phyloP scores from a whole-genome alignment of 75 land plant genomes.

The Sequoia sempervirens region DNA sequence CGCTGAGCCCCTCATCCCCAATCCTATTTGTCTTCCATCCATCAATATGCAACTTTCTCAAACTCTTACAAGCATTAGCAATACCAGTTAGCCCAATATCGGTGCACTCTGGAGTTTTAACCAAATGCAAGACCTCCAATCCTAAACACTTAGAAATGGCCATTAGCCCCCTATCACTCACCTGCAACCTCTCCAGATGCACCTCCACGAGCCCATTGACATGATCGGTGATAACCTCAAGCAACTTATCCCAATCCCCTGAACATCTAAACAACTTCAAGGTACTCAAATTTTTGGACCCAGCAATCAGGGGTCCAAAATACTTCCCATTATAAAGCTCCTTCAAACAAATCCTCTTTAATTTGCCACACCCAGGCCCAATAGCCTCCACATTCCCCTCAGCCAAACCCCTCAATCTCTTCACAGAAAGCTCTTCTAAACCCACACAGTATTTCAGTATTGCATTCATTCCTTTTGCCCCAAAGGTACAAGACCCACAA shows the following conservation, averaged over 20 bases:
- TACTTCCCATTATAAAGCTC: constrained; percentile 77
- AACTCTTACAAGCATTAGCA: constrained; percentile 53
- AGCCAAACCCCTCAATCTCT: constrained; percentile 59
- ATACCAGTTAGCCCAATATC: constrained; percentile 54
- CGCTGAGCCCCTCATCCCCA: constrained; percentile 72
- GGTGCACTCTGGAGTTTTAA: constrained; percentile 87
- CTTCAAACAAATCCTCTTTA: constrained; percentile 62
- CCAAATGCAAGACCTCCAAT: constrained; percentile 77
- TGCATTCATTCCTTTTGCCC: constrained; percentile 65
- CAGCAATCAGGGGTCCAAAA: constrained; percentile 66
- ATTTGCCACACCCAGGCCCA: constrained; percentile 39
- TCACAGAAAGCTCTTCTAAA: constrained; percentile 81
- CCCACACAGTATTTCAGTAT: constrained; percentile 42
- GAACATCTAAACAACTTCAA: constrained; percentile 61
- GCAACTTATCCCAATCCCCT: constrained; percentile 77
- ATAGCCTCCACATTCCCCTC: constrained; percentile 42
- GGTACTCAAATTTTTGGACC: constrained; percentile 48
- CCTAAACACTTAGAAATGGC: constrained; percentile 49
- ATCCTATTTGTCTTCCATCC: constrained; percentile 87
- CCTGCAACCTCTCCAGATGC: constrained; percentile 73
- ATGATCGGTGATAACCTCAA: constrained; percentile 45
- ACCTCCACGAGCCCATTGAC: constrained; percentile 52
- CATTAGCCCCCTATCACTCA: constrained; percentile 61
- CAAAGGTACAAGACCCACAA: constrained; percentile 80
- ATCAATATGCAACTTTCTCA: constrained; percentile 80